Evolutionary conservation across 2,329 filamentous ascomycete genomes (phyloP).

Genomic region (Pyrenochaeta sp.): DNA sequence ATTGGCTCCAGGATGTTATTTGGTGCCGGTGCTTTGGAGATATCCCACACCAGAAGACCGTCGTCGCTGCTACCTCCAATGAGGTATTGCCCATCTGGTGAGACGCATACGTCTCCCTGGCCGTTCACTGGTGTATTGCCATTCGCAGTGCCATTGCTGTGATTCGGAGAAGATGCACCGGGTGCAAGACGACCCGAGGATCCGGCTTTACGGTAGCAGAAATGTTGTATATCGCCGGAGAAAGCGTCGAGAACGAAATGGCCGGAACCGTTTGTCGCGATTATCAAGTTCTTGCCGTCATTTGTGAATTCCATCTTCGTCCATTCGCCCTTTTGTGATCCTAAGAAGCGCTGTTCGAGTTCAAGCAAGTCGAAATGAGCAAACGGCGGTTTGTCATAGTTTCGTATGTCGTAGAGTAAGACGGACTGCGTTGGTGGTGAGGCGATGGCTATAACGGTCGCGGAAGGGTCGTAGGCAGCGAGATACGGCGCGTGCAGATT

Average conservation of each 20-base stretch:
- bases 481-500: constrained; percentile 83
- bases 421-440: constrained; percentile 81
- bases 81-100: constrained; percentile 87
- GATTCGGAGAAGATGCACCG: constrained; percentile 55
- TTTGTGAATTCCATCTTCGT: constrained; percentile 95
- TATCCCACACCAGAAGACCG: constrained; percentile 88
- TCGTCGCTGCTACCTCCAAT: constrained; percentile 76
- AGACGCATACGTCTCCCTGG: constrained; percentile 84
- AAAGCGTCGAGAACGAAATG: constrained; percentile 97
- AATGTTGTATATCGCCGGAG: constrained; percentile 79
- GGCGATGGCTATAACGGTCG: constrained; percentile 88
- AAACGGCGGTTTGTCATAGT: constrained; percentile 92
- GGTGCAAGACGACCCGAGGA: constrained; percentile 57
- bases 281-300: constrained; percentile 85
- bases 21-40: constrained; percentile 59
- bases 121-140: constrained; percentile 47
- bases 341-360: constrained; percentile 60
- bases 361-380: constrained; percentile 81
- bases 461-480: constrained; percentile 89
- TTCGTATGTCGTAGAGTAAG: constrained; percentile 90
- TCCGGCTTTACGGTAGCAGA: constrained; percentile 62
- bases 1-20: constrained; percentile 70
- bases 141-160: constrained; percentile 62
- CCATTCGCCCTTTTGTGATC: constrained; percentile 72
- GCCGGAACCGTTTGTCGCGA: constrained; percentile 83